phyloP scores from a whole-genome alignment of 805 yeast species.

The Lipomyces lipofer region DNA sequence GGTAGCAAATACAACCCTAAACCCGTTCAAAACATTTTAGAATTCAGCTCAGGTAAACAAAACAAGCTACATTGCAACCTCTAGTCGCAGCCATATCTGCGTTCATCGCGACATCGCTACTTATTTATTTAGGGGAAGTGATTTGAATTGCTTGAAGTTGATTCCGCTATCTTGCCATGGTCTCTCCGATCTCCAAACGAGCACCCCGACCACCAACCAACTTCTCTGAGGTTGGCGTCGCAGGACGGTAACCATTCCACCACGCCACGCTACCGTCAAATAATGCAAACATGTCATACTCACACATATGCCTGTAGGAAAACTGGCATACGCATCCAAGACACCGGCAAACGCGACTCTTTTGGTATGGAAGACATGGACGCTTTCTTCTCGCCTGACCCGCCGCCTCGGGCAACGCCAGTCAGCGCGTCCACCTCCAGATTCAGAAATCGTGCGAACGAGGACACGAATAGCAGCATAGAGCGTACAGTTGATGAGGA shows the following conservation, averaged over 20 bases:
- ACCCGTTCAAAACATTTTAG: too few relatives aligned
- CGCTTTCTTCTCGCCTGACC: conserved; percentile 32
- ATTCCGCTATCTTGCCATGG: conserved; percentile 3
- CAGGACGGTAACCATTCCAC: conserved; percentile 21
- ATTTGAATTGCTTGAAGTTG: neutral
- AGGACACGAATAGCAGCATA: conserved; percentile 3
- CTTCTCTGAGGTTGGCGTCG: conserved; percentile 29
- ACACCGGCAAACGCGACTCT: conserved; percentile 32
- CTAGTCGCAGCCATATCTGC: too few relatives aligned
- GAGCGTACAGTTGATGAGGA: conserved; percentile 20
- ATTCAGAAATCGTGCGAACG: neutral
- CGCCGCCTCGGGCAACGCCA: conserved; percentile 1
- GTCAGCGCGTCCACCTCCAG: neutral
- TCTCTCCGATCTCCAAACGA: conserved; percentile 15
- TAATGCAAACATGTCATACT: too few relatives aligned
- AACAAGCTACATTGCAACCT: too few relatives aligned
- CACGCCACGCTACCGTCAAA: neutral
- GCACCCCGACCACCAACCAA: conserved; percentile 17
- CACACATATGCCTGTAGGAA: conserved; percentile 12
- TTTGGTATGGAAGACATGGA: conserved; percentile 34
- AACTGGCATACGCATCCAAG: conserved; percentile 33
- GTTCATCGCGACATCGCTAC: too few relatives aligned
- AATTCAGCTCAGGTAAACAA: too few relatives aligned
- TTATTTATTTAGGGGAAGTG: too few relatives aligned
- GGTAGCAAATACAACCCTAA: conserved; percentile 8